A percentile compares a stretch with the other conserved stretches of the same genome.
Evolutionary conservation across 176 grass and related monocot species (phyloP).

Genomic region (Avena sativa): DNA sequence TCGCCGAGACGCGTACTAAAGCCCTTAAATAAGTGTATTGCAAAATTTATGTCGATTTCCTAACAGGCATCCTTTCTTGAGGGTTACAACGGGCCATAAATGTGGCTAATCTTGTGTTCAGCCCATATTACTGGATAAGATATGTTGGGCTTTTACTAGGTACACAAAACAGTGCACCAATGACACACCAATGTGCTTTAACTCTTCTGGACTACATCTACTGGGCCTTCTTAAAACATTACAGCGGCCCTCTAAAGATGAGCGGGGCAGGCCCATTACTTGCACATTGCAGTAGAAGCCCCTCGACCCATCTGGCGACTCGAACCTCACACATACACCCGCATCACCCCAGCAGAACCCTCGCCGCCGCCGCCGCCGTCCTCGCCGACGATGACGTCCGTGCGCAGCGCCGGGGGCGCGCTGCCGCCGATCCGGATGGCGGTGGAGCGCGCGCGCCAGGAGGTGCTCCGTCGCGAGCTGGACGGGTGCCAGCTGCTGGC

Average conservation of each 20-base stretch:
- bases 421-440: constrained; percentile 64
- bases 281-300: not conserved
- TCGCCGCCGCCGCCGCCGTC: constrained; percentile 31
- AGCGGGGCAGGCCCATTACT: not conserved
- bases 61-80: no score
- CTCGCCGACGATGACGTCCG: constrained; percentile 54
- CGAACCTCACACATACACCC: not conserved
- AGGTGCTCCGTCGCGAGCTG: constrained; percentile 69
- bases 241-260: not conserved
- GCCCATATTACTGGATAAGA: no score
- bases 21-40: no score
- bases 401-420: constrained; percentile 52
- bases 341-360: constrained; percentile 29
- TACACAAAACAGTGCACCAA: no score
- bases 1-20: no score
- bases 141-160: no score
- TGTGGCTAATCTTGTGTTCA: no score
- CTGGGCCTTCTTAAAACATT: not conserved
- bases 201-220: no score
- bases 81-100: no score
- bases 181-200: no score
- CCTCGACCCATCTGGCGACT: no score
- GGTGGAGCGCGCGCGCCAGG: constrained; percentile 55
- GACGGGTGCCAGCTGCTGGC: constrained; percentile 77
- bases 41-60: no score